A percentile compares a stretch with the other conserved stretches of the same genome.
These are phyloP conservation scores for Ceratocystis cacaofunesta DNA, from an alignment of 2,329 filamentous ascomycete genomes.

Conservation along the genomic window DNA sequence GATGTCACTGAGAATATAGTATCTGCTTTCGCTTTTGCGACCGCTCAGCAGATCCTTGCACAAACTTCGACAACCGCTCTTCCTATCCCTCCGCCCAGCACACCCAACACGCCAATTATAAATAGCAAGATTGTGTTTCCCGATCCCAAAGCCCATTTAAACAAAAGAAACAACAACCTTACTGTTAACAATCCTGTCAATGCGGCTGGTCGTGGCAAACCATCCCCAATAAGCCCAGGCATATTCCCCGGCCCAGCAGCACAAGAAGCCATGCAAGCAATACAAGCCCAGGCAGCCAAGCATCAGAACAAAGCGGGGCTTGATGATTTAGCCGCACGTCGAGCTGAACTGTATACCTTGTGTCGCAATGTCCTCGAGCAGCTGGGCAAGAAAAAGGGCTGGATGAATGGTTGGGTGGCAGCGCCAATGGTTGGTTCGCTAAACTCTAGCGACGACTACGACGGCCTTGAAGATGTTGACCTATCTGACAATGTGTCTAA, in stretches of 20 bases:
- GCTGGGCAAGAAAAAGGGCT: constrained; percentile 54
- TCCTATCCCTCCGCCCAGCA: constrained; percentile 40
- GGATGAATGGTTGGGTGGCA: constrained; percentile 61
- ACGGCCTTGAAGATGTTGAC: constrained; percentile 42
- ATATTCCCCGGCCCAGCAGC: constrained; percentile 36
- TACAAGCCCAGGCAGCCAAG: constrained; percentile 23
- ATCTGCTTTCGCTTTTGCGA: constrained; percentile 61
- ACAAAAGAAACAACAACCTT: background rate
- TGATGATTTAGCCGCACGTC: constrained; percentile 65
- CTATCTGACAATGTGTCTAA: constrained; percentile 32
- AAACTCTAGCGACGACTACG: constrained; percentile 27
- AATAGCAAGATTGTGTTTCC: constrained; percentile 26
- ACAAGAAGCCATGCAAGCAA: constrained; percentile 28
- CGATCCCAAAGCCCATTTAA: constrained; percentile 48
- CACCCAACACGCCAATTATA: constrained; percentile 13
- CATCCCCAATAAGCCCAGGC: constrained; percentile 32
- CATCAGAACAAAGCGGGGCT: constrained; percentile 49
- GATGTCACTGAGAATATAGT: constrained; percentile 59
- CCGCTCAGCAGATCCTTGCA: constrained; percentile 59
- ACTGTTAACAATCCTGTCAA: constrained; percentile 46
- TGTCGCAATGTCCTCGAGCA: constrained; percentile 67
- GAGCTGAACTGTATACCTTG: constrained; percentile 68
- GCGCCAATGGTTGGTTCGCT: constrained; percentile 35
- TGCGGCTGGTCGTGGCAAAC: constrained; percentile 26
- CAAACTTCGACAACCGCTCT: constrained; percentile 58